A percentile compares a stretch with the other conserved stretches of the same genome.
Evolutionary conservation across 148 eudicot species (phyloP).

Genomic region (Vaccinium vitisidaea): DNA sequence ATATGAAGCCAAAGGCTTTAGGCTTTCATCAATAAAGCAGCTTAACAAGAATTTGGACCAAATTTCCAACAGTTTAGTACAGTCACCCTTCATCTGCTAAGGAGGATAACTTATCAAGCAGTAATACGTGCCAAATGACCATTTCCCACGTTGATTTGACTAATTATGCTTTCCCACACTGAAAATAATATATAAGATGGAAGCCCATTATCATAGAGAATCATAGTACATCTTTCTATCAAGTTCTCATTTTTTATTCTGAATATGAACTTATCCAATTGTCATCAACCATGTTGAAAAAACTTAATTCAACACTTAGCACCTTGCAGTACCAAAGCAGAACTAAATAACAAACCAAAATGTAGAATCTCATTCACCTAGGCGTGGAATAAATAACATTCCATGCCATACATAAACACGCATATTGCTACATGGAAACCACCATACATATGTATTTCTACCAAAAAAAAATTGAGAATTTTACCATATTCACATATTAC

Average conservation of each 20-base stretch:
- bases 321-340: background rate
- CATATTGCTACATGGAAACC: background rate
- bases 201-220: background rate
- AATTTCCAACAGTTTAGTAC: constrained; percentile 1
- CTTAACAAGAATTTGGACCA: background rate
- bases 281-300: background rate
- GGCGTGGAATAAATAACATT: background rate
- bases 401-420: background rate
- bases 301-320: background rate
- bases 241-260: background rate
- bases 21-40: background rate
- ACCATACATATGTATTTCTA: background rate
- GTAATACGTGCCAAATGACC: background rate
- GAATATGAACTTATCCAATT: background rate
- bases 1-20: constrained; percentile 3
- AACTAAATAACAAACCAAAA: background rate
- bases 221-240: background rate
- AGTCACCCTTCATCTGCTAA: too few species aligned
- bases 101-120: background rate
- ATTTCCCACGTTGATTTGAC: background rate
- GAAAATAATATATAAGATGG: background rate
- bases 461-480: background rate
- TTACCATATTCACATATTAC: background rate
- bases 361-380: background rate
- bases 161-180: background rate